Conservation (phyloP, 192 early-diverging fungal genomes). For the Coemansia sp. region DNA sequence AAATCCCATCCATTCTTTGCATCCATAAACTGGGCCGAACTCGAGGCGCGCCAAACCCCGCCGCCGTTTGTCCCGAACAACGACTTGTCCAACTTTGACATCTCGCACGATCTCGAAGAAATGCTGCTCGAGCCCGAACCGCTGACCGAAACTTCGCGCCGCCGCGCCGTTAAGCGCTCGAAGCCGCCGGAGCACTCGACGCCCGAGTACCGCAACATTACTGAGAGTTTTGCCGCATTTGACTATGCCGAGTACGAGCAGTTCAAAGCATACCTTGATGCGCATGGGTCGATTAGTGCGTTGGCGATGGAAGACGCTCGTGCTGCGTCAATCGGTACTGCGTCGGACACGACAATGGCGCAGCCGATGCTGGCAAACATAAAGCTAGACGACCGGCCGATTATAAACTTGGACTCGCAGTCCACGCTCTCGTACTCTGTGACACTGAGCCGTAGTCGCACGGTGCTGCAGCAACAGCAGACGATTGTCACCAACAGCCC, state of each 20-base stretch:
- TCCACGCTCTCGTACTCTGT: slow-evolving; percentile 19
- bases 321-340: slow-evolving; percentile 4
- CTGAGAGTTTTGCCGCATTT: slow-evolving; percentile 72
- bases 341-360: background rate
- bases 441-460: slow-evolving; percentile 21
- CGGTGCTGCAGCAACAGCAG: slow-evolving; percentile 22
- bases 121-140: slow-evolving; percentile 96
- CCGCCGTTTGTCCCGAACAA: slow-evolving; percentile 87
- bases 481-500: slow-evolving; percentile 1
- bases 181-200: slow-evolving; percentile 36
- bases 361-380: slow-evolving; percentile 16
- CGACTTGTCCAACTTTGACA: slow-evolving; percentile 92
- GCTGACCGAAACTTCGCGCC: slow-evolving; percentile 65
- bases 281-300: slow-evolving; percentile 43
- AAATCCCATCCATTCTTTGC: slow-evolving; percentile 79
- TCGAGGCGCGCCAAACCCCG: slow-evolving; percentile 66
- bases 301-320: slow-evolving; percentile 32
- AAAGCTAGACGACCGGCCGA: slow-evolving; percentile 36
- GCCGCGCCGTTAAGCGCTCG: slow-evolving; percentile 57
- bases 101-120: slow-evolving; percentile 94
- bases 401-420: slow-evolving; percentile 27
- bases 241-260: slow-evolving; percentile 81
- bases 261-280: slow-evolving; percentile 65
- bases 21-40: slow-evolving; percentile 70
- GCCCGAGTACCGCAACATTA: slow-evolving; percentile 67